Evolutionary conservation across 441 rosid genomes (phyloP).

Genomic region (Erodium trifolium): DNA sequence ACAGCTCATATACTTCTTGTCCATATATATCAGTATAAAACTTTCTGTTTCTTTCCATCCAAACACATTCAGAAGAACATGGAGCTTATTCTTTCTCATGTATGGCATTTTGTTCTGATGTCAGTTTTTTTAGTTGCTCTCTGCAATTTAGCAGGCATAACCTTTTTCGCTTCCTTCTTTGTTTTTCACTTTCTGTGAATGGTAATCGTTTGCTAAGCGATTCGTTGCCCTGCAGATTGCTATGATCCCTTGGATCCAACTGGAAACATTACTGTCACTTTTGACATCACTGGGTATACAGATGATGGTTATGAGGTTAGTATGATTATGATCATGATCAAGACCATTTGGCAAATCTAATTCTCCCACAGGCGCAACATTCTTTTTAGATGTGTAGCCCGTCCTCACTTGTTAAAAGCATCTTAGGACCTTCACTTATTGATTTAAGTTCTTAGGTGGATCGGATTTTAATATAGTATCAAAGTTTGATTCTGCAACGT

Average conservation of each 20-base stretch:
- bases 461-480: too few species aligned
- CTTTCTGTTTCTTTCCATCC: slow-evolving; percentile 3
- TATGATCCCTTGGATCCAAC: slow-evolving; percentile 55
- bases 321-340: slow-evolving; percentile 13
- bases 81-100: slow-evolving; percentile 11
- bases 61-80: slow-evolving; percentile 14
- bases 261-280: slow-evolving; percentile 45
- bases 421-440: too few species aligned
- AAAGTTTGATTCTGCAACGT: too few species aligned
- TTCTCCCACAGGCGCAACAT: background rate
- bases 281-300: slow-evolving; percentile 35
- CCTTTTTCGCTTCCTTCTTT: slow-evolving; percentile 12
- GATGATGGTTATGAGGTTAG: slow-evolving; percentile 49
- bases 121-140: slow-evolving; percentile 15
- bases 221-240: slow-evolving; percentile 33
- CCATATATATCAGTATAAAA: background rate
- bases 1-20: background rate
- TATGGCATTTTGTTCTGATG: slow-evolving; percentile 6
- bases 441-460: too few species aligned
- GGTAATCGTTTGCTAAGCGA: background rate
- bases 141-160: slow-evolving; percentile 34
- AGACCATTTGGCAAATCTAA: background rate
- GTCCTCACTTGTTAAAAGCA: too few species aligned
- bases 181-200: background rate
- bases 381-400: too few species aligned